Conservation (phyloP, 2,329 filamentous ascomycete genomes). For the Fusarium succisae region DNA sequence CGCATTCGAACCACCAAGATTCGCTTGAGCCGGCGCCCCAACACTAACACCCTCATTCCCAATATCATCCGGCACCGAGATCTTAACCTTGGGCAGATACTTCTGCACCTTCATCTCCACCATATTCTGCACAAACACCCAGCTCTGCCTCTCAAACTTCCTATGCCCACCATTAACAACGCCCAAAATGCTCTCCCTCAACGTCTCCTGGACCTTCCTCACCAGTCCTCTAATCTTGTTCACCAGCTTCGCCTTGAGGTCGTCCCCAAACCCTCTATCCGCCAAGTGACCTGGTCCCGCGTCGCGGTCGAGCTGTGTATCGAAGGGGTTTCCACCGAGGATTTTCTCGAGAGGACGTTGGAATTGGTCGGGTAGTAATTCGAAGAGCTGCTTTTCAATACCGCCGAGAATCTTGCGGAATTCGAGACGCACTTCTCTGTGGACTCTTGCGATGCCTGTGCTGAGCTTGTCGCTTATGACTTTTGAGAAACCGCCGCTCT, state of each 20-base stretch:
- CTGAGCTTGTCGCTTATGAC: constrained; percentile 59
- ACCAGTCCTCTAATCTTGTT: constrained; percentile 56
- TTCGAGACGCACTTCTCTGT: constrained; percentile 56
- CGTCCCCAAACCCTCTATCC: constrained; percentile 54
- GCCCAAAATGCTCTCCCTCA: constrained; percentile 55
- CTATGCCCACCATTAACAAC: constrained; percentile 58
- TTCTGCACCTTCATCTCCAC: constrained; percentile 58
- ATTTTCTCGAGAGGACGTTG: constrained; percentile 57
- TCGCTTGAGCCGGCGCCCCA: constrained; percentile 47
- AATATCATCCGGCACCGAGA: constrained; percentile 57
- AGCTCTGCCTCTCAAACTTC: constrained; percentile 57
- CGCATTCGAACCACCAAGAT: constrained; percentile 48
- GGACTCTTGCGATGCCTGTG: constrained; percentile 54
- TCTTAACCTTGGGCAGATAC: constrained; percentile 57
- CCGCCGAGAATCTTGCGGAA: constrained; percentile 55
- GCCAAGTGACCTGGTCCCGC: constrained; percentile 33
- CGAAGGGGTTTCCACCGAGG: constrained; percentile 58
- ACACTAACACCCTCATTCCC: constrained; percentile 58
- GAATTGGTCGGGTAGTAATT: constrained; percentile 55
- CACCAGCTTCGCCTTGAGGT: constrained; percentile 56
- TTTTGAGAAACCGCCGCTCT: constrained; percentile 51
- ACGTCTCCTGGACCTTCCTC: constrained; percentile 56
- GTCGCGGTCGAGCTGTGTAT: constrained; percentile 53
- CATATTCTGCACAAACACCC: constrained; percentile 57
- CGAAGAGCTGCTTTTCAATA: constrained; percentile 58